phyloP scores from a whole-genome alignment of 1,284 basidiomycete species.

The Peniophora sp. region DNA sequence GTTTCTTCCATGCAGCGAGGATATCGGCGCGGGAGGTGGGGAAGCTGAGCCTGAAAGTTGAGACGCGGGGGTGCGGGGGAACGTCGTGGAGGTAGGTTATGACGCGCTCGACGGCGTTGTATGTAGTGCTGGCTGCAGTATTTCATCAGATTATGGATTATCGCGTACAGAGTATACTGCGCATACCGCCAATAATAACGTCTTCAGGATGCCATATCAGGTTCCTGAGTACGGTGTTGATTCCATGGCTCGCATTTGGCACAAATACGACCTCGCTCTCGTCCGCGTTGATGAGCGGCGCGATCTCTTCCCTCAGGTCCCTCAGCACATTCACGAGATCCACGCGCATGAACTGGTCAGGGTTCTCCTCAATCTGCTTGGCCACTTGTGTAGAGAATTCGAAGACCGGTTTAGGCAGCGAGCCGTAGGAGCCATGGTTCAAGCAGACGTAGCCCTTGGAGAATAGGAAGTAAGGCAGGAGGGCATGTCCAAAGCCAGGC shows the following conservation, averaged over 20 bases:
- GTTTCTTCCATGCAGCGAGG: conserved; percentile 42
- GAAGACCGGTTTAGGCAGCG: conserved; percentile 54
- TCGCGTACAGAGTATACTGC: too few relatives aligned
- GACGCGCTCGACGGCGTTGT: conserved; percentile 50
- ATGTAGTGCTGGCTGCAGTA: conserved; percentile 50
- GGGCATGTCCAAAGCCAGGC: conserved; percentile 50
- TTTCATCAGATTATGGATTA: too few relatives aligned
- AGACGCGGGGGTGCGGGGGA: conserved; percentile 42
- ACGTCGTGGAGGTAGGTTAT: conserved; percentile 55
- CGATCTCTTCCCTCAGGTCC: conserved; percentile 30
- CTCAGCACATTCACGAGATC: conserved; percentile 2
- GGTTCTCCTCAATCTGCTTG: conserved; percentile 46
- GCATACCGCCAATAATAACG: conserved; percentile 38
- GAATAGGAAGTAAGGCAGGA: conserved; percentile 53
- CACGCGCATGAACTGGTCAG: conserved; percentile 44
- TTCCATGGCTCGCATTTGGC: conserved; percentile 57
- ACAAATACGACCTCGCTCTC: conserved; percentile 62
- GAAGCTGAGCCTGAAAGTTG: conserved; percentile 47
- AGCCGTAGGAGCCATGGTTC: conserved; percentile 70
- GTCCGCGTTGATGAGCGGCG: conserved; percentile 51
- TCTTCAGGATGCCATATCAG: conserved; percentile 48
- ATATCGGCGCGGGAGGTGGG: conserved; percentile 60
- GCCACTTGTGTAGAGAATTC: conserved; percentile 38
- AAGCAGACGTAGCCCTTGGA: conserved; percentile 55
- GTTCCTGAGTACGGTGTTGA: conserved; percentile 62